A percentile compares a stretch with the other conserved stretches of the same genome.
phyloP scores from a whole-genome alignment of 805 yeast species.

The Torulaspora gathmanii region DNA sequence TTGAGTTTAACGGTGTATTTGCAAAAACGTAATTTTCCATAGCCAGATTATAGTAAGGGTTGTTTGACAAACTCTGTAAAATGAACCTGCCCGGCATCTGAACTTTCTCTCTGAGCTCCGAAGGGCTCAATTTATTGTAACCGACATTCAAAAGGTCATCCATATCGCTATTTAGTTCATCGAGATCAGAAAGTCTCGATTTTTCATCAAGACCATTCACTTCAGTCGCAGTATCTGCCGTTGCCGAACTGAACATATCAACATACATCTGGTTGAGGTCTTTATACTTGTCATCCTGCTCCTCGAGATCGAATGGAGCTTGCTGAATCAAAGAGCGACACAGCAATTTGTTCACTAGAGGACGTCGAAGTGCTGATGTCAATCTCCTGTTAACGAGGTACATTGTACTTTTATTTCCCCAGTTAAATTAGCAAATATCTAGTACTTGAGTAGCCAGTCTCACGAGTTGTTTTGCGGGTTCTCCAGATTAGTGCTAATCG shows the following conservation, averaged over 20 bases:
- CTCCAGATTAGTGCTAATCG: too few relatives aligned
- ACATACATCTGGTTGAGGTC: slow-evolving; percentile 37
- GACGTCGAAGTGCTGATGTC: background rate
- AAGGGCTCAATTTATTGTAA: slow-evolving; percentile 9
- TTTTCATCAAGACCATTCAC: background rate
- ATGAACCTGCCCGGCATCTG: slow-evolving; percentile 51
- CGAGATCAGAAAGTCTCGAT: slow-evolving; percentile 26
- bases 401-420: background rate
- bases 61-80: slow-evolving; percentile 45
- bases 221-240: background rate
- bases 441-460: too few relatives aligned
- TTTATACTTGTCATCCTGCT: slow-evolving; percentile 24
- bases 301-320: slow-evolving; percentile 21
- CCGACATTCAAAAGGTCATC: slow-evolving; percentile 28
- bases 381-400: background rate
- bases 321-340: slow-evolving; percentile 5
- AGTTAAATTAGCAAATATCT: background rate
- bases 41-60: slow-evolving; percentile 76
- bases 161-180: slow-evolving; percentile 36
- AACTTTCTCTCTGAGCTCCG: slow-evolving; percentile 25
- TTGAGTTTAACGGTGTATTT: slow-evolving; percentile 46
- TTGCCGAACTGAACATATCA: slow-evolving; percentile 32
- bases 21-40: slow-evolving; percentile 74
- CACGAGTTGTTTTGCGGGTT: too few relatives aligned
- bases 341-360: background rate